Evolutionary conservation across 768 basidiomycete species (phyloP), one percentile per base, ranked within the genome.

Genomic region (Nidularia pulvinata): DNA sequence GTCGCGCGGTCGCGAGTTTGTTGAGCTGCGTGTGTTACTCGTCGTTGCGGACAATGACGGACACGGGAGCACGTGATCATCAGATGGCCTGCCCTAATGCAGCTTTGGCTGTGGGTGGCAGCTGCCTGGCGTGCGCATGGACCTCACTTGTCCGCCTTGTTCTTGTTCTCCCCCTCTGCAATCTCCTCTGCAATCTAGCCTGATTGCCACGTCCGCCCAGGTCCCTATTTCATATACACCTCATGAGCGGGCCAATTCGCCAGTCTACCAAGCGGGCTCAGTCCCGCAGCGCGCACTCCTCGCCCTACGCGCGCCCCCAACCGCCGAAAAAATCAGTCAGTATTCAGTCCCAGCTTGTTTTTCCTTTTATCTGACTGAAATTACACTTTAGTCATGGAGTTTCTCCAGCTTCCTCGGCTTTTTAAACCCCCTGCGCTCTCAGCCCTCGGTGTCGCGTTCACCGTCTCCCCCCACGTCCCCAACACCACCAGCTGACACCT

Each of bases 171-270:
- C 33, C 34, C 14, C 49, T 50, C 48, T 49, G 25, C 55, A 47
- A 19, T 47, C 2, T 13, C 11, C 22, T 11, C 46, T 11, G n/a
- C 30, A 13, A 49, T 52, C 25, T 4, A 25, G 25, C 25, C 25
- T 25, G 25, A 25, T 25, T 25, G 25, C 25, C 25, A 4, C 25
- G 25, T 16, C 39, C 39, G 39, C 5, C 39, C 39, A 11, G 13
- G 11, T 42, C 39, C 39, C 39, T 42, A 11, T 16, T 42, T 16
- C 39, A 11, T 49, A 45, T 52, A 32, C 16, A 51, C 52, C 45
- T 37, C 42, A 88, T 88, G 86, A 85, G 85, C 61, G 83, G 39
- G 16, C 13, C 77, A 37, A 69, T 81, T 60, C 78, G 86, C 65
- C 69, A 67, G 34, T 72, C 35, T 58, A 60, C 61, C 60, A 77